phyloP scores from a whole-genome alignment of 2,329 filamentous ascomycete genomes.

The Thielaviopsis cerberus region DNA sequence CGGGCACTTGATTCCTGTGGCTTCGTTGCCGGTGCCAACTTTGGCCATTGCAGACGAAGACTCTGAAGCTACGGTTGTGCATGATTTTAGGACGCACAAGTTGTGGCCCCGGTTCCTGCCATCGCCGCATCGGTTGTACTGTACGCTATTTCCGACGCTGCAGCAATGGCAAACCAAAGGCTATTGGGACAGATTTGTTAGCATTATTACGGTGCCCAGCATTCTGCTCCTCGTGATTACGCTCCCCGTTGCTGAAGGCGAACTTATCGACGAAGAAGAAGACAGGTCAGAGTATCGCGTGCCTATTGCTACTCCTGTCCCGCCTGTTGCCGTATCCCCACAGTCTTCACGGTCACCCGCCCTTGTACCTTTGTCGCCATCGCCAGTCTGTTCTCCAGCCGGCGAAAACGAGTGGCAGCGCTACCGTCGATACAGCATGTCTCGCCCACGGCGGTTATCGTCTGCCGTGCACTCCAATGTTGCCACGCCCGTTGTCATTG shows the following conservation, averaged over 20 bases:
- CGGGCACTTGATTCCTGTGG: background rate
- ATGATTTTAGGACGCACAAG: slow-evolving; percentile 14
- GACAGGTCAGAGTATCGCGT: background rate
- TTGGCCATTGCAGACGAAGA: slow-evolving; percentile 2
- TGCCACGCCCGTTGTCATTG: slow-evolving; percentile 18
- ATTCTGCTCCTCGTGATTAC: slow-evolving; percentile 83
- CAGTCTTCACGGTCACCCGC: slow-evolving; percentile 20
- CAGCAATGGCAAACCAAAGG: slow-evolving; percentile 64
- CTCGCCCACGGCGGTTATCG: slow-evolving; percentile 15
- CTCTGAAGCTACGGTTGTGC: background rate
- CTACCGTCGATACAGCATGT: slow-evolving; percentile 31
- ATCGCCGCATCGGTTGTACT: slow-evolving; percentile 48
- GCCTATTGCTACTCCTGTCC: background rate
- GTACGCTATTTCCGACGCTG: slow-evolving; percentile 73
- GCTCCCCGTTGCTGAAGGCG: slow-evolving; percentile 70
- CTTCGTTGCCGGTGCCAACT: background rate
- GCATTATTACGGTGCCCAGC: slow-evolving; percentile 67
- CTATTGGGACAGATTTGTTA: slow-evolving; percentile 69
- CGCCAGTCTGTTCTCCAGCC: background rate
- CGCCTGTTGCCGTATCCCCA: slow-evolving; percentile 10
- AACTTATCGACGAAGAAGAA: slow-evolving; percentile 27
- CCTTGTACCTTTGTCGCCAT: slow-evolving; percentile 21
- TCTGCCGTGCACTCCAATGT: slow-evolving; percentile 15
- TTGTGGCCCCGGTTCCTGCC: slow-evolving; percentile 74
- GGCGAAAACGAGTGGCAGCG: slow-evolving; percentile 34